These are phyloP conservation scores for Aspergillus biplanus DNA, from an alignment of 495 filamentous ascomycete species.

Conservation along the genomic window DNA sequence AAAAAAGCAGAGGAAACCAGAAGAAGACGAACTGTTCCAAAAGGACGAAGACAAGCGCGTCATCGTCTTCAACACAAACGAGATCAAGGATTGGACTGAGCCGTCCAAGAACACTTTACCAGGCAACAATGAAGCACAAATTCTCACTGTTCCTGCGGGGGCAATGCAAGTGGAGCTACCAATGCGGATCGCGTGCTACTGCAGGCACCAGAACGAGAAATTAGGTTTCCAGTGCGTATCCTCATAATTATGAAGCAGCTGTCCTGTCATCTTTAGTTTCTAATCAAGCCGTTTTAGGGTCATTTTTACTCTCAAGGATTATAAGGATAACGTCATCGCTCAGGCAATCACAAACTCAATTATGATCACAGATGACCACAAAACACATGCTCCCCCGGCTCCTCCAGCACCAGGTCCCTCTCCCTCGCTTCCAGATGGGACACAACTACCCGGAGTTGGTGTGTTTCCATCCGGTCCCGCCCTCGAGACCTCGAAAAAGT, in stretches of 20 bases:
- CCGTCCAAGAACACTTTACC: slow-evolving; percentile 46
- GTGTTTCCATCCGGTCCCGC: slow-evolving; percentile 47
- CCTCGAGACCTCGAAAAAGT: slow-evolving; percentile 35
- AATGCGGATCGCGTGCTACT: slow-evolving; percentile 98
- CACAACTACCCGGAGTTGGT: slow-evolving; percentile 47
- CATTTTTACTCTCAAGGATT: slow-evolving; percentile 90
- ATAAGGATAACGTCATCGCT: slow-evolving; percentile 69
- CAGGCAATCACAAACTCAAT: slow-evolving; percentile 86
- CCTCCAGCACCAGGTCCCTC: slow-evolving; percentile 40
- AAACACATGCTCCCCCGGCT: slow-evolving; percentile 65
- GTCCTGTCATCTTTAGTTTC: slow-evolving; percentile 2
- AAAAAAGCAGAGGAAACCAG: slow-evolving; percentile 86
- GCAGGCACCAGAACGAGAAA: slow-evolving; percentile 91
- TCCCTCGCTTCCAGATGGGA: slow-evolving; percentile 45
- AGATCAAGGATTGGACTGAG: slow-evolving; percentile 82
- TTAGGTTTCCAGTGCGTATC: slow-evolving; percentile 72
- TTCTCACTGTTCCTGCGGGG: slow-evolving; percentile 55
- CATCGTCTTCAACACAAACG: slow-evolving; percentile 92
- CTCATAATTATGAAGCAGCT: background rate
- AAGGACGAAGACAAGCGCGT: slow-evolving; percentile 77
- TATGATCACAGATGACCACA: slow-evolving; percentile 97
- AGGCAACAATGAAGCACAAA: slow-evolving; percentile 30
- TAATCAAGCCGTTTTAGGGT: slow-evolving; percentile 50
- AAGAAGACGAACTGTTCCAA: slow-evolving; percentile 80
- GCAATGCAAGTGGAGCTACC: slow-evolving; percentile 77